Evolutionary conservation across 192 early-diverging fungal species (phyloP).

Genomic region (Gryganskiella cystojenkinii): DNA sequence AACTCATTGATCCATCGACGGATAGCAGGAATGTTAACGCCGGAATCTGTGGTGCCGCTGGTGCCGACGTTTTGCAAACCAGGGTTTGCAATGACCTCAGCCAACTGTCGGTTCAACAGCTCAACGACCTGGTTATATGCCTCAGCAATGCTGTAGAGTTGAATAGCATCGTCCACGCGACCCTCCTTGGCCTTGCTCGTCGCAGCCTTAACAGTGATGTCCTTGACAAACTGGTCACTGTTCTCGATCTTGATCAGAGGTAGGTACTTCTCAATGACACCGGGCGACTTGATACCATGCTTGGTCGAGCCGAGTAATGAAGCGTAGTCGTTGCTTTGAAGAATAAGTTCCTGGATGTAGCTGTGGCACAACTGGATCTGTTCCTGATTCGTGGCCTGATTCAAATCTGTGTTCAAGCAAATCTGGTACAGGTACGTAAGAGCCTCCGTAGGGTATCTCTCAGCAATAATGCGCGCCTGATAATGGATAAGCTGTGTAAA

Average conservation of each 20-base stretch:
- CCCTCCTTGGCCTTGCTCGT: constrained; percentile 76
- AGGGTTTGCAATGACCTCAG: constrained; percentile 64
- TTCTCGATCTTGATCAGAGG: constrained; percentile 68
- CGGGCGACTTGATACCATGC: constrained; percentile 61
- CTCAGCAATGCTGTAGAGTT: constrained; percentile 81
- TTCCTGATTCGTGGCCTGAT: constrained; percentile 48
- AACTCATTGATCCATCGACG: constrained; percentile 28
- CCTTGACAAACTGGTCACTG: constrained; percentile 69
- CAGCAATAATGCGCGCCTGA: constrained; percentile 34
- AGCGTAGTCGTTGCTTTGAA: constrained; percentile 69
- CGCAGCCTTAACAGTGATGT: constrained; percentile 75
- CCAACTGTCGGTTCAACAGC: constrained; percentile 74
- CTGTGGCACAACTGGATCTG: constrained; percentile 63
- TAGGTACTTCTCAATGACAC: constrained; percentile 76
- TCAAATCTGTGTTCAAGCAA: constrained; percentile 61
- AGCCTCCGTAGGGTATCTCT: constrained; percentile 61
- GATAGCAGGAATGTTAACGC: constrained; percentile 37
- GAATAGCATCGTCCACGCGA: constrained; percentile 75
- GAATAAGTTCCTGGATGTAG: constrained; percentile 70
- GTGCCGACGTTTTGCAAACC: constrained; percentile 18
- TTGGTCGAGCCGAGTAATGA: constrained; percentile 60
- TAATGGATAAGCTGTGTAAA: constrained; percentile 43
- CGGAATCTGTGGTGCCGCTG: neutral
- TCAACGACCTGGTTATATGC: constrained; percentile 75
- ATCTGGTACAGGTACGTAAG: constrained; percentile 73